Percentiles rank a stretch among this genome's conserved stretches.
Conservation (phyloP, 352 stramenopile genomes). For the Phytophthora nicotianae region DNA sequence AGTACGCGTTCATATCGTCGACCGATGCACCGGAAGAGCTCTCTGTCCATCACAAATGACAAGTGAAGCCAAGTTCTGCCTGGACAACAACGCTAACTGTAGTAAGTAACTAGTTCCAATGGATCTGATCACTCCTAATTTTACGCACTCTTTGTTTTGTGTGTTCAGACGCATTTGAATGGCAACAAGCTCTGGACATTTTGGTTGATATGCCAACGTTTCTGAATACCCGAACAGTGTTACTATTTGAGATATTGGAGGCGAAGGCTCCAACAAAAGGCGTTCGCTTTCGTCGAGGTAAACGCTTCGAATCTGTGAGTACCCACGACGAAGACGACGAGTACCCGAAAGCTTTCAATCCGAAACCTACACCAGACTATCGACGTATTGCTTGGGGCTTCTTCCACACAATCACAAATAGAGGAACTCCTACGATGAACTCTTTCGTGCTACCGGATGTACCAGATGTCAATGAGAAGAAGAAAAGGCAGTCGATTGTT, state of each 20-base stretch:
- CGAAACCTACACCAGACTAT: constrained; percentile 11
- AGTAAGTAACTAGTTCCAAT: constrained; percentile 22
- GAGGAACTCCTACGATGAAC: constrained; percentile 41
- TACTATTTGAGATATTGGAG: constrained; percentile 70
- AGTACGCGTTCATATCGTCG: constrained; percentile 53
- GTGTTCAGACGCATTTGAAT: constrained; percentile 54
- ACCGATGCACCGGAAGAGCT: constrained; percentile 55
- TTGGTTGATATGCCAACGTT: constrained; percentile 40
- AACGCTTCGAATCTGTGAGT: constrained; percentile 34
- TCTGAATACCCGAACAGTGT: constrained; percentile 42
- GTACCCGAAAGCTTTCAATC: constrained; percentile 10
- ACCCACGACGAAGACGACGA: constrained; percentile 34
- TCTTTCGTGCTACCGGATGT: constrained; percentile 41
- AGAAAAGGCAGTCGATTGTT: constrained; percentile 4
- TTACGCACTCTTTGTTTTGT: constrained; percentile 2
- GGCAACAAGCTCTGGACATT: constrained; percentile 48
- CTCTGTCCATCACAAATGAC: constrained; percentile 38
- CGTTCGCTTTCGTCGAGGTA: constrained; percentile 24
- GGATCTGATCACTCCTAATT: not conserved
- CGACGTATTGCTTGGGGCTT: constrained; percentile 64
- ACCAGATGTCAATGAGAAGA: constrained; percentile 6
- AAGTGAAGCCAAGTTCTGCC: constrained; percentile 22
- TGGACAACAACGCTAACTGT: constrained; percentile 9
- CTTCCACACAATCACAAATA: constrained; percentile 58
- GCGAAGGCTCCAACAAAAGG: constrained; percentile 23